Evolutionary conservation across 2,329 filamentous ascomycete species (phyloP).

Genomic region (Venturia asperata): DNA sequence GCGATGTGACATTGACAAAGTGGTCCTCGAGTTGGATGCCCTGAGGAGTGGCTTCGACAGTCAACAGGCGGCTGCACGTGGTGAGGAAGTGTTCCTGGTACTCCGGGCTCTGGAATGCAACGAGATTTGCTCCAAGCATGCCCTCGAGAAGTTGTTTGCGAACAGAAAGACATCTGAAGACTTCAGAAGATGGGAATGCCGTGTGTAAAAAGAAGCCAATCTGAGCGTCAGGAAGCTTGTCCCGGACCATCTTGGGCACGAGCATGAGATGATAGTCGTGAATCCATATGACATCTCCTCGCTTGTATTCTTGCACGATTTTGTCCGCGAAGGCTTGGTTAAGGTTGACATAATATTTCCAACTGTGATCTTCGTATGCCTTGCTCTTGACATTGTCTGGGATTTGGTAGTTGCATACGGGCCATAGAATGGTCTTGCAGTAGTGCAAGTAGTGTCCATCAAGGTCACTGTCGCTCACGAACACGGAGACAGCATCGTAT

Average conservation of each 20-base stretch:
- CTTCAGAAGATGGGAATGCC: slow-evolving; percentile 91
- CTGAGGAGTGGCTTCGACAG: slow-evolving; percentile 81
- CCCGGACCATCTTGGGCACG: slow-evolving; percentile 80
- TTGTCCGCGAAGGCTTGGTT: slow-evolving; percentile 91
- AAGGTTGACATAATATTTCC: slow-evolving; percentile 86
- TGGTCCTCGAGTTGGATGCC: slow-evolving; percentile 87
- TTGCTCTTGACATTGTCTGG: slow-evolving; percentile 98
- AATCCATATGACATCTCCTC: slow-evolving; percentile 86
- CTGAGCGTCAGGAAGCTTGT: slow-evolving; percentile 84
- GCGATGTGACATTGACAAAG: slow-evolving; percentile 79
- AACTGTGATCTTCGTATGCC: slow-evolving; percentile 93
- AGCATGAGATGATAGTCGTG: slow-evolving; percentile 93
- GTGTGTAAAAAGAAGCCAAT: slow-evolving; percentile 96
- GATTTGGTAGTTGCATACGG: slow-evolving; percentile 96
- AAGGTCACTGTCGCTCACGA: slow-evolving; percentile 83
- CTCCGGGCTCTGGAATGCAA: slow-evolving; percentile 90
- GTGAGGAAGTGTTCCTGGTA: slow-evolving; percentile 92
- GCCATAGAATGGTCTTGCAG: slow-evolving; percentile 97
- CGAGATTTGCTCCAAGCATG: slow-evolving; percentile 84
- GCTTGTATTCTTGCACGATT: slow-evolving; percentile 87
- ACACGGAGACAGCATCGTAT: slow-evolving; percentile 75
- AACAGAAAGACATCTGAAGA: slow-evolving; percentile 84
- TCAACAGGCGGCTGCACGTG: slow-evolving; percentile 84
- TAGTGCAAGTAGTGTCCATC: slow-evolving; percentile 93
- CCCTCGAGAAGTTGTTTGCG: slow-evolving; percentile 83